Conservation (phyloP, 768 basidiomycete genomes). For the Holtermanniella nyarrowii region DNA sequence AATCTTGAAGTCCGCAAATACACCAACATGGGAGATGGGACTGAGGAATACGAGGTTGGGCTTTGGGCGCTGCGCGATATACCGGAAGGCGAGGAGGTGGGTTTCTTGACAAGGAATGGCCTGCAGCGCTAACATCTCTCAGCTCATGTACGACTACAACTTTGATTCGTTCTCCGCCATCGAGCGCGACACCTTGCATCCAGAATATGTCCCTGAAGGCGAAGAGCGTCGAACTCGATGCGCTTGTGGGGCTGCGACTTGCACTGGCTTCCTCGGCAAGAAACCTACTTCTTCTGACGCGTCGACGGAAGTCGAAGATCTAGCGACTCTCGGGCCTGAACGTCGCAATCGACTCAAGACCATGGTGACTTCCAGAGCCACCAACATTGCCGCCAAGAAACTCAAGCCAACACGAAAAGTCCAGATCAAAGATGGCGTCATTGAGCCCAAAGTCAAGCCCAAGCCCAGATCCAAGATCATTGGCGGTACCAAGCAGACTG, state of each 20-base stretch:
- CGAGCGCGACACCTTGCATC: conserved; percentile 2
- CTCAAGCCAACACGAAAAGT: background rate
- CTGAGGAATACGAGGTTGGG: conserved; percentile 42
- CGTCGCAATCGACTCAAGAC: background rate
- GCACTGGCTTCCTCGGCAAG: conserved; percentile 36
- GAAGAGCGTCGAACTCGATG: conserved; percentile 35
- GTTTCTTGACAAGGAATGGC: background rate
- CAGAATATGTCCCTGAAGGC: conserved; percentile 14
- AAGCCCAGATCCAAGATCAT: background rate
- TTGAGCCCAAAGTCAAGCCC: background rate
- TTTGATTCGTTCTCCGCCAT: conserved; percentile 33
- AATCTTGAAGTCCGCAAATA: conserved; percentile 42
- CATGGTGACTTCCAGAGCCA: background rate
- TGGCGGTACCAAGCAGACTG: background rate
- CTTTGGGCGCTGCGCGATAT: conserved; percentile 42
- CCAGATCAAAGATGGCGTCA: background rate
- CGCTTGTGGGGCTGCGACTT: conserved; percentile 37
- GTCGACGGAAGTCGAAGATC: no score
- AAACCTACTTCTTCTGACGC: conserved; percentile 21
- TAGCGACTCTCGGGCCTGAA: background rate
- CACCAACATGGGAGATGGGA: conserved; percentile 35
- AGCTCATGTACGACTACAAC: conserved; percentile 42
- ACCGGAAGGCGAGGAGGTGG: conserved; percentile 37
- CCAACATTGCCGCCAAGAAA: background rate
- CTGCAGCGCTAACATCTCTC: background rate